Evolutionary conservation across 192 early-diverging fungal species (phyloP), one percentile per base, ranked within the genome.

Genomic region (Coemansia sp.): DNA sequence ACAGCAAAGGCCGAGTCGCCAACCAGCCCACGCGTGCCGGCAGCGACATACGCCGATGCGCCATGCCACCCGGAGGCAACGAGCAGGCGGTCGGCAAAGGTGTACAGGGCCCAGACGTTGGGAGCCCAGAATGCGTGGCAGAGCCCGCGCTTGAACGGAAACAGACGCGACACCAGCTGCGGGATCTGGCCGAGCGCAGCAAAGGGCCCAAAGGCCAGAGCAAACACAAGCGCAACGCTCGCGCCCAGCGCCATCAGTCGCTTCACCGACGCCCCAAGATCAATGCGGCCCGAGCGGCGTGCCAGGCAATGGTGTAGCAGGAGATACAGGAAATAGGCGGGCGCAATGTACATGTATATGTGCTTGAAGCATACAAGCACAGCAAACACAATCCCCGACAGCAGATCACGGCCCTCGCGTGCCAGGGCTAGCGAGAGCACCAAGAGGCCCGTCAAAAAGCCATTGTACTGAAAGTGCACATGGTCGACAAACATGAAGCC

Each of bases 381-480:
- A 7, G 95, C 92, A 83, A 96, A 98, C 51, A 85, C 44, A 11
- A 83, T 64, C 10, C 85, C 95, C 1, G 82, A 60, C 5, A 53
- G 48, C 43, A 75, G 33, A 48, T 63, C 55, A 34, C 53, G 62
- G 35, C 79, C 87, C 76, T 87, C 79, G 43, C 81, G 77, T 5
- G 88, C 81, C 45, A 87, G 79, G 6, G 79, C 80, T 8, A 96
- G 67, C 10, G 91, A 92, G 23, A 85, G 78, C 20, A 96, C 58
- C 41, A 93, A 75, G 23, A 98, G 81, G 6, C 95, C 95, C 48
- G 88, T 92, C 32, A 97, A 58, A 37, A 91, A 82, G 10, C 91
- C 95, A 66, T 98, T 98, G 80, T 98, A 98, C 67, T 98, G 95
- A 55, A 98, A 98, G 72, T 98, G 95, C 46, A 93, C 87, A 67